Evolutionary conservation across 2,329 filamentous ascomycete species (phyloP), one percentile per base, ranked within the genome.

Genomic region (Colletotrichum tofieldiae): DNA sequence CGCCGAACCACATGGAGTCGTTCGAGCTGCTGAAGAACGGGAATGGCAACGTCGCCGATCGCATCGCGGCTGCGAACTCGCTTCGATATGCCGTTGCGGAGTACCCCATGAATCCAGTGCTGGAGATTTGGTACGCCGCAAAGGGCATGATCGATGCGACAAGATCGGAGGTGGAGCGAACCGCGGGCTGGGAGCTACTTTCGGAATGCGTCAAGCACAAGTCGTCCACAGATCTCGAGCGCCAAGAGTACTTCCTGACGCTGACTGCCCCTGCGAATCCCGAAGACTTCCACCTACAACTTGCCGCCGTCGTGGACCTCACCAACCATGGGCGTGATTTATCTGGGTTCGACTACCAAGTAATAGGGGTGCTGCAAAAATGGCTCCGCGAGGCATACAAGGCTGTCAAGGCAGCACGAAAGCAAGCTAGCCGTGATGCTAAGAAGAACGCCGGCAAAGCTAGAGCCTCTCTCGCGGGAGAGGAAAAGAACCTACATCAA

Each of bases 341-440:
- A 11, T 86, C 89, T 8, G 91, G 91, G 0, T 93, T 93, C 75
- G 90, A 93, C 75, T 92, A 92, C 78, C 89, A 92, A 37, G 84
- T 92, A 8, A 85, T 93, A 52, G 90, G 90, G 1, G 80, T 93
- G 11, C 79, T 93, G 49, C 91, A 88, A 5, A 82, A 78, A 49
- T 93, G 91, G 91, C 84, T 93, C 20, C 83, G 85, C 60, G 82
- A 86, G 29, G 84, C 84, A 32, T 93, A 91, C 78, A 83, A 84
- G 37, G 82, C 87, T 32, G 86, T 89, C 20, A 86, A 86, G 51
- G 77, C 79, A 23, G 88, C 89, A 18, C 84, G 90, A 67, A 88
- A 85, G 75, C 83, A 85, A 67, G 85, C 83, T 16, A 81, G 83
- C 5, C 82, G 83, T 47, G 82, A 79, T 54, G 81, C 74, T 74